These are phyloP conservation scores for Fusarium metavorans DNA, from an alignment of 2,329 filamentous ascomycete genomes.

Conservation along the genomic window DNA sequence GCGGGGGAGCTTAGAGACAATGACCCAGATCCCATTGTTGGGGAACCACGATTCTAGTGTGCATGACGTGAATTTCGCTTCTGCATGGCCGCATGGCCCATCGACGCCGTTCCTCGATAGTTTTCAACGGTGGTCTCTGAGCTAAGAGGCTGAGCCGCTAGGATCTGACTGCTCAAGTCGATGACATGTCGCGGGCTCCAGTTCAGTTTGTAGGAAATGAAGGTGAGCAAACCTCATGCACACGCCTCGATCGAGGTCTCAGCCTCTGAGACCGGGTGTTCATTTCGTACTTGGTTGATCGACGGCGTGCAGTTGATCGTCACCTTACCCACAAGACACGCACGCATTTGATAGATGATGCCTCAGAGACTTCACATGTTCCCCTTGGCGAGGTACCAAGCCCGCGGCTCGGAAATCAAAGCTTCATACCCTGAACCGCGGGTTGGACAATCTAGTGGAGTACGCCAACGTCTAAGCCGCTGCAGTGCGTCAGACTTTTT, in stretches of 20 bases:
- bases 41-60: constrained; percentile 10
- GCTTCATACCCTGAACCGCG: not conserved
- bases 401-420: not conserved
- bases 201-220: not conserved
- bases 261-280: not conserved
- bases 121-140: constrained; percentile 17
- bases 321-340: not conserved
- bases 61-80: constrained; percentile 37
- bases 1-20: constrained; percentile 5
- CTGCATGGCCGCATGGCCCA: constrained; percentile 21
- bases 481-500: not conserved
- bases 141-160: constrained; percentile 16
- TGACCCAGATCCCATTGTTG: not conserved
- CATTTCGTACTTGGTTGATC: not conserved
- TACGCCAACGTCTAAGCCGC: not conserved
- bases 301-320: not conserved
- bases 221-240: constrained; percentile 13
- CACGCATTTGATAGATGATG: not conserved
- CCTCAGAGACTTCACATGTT: not conserved
- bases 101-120: constrained; percentile 23
- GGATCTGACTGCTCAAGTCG: constrained; percentile 7
- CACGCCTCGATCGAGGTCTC: constrained; percentile 14
- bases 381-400: not conserved
- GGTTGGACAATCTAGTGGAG: not conserved
- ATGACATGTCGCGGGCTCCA: not conserved